A percentile compares a stretch with the other conserved stretches of the same genome.
These are phyloP conservation scores for Rhodotorula sp. DNA, from an alignment of 1,284 basidiomycete genomes.

Conservation along the genomic window DNA sequence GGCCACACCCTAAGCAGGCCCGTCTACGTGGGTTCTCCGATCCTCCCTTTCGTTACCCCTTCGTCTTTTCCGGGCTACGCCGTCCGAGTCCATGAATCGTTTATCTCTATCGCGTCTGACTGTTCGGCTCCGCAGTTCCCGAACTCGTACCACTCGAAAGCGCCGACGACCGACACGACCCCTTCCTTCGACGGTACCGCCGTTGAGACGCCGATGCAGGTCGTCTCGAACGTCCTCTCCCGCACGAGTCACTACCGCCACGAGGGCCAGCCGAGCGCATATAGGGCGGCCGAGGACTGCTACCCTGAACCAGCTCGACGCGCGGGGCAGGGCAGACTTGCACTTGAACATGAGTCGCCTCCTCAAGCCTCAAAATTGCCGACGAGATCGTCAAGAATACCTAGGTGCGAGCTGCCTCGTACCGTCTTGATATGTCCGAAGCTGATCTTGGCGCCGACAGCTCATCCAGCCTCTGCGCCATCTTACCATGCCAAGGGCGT, in stretches of 20 bases:
- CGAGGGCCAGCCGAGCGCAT: conserved; percentile 48
- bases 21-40: neutral
- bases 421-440: too few relatives aligned
- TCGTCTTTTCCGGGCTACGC: too few relatives aligned
- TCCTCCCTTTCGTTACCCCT: neutral
- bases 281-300: conserved; percentile 47
- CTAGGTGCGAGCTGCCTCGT: too few relatives aligned
- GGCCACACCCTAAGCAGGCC: conserved; percentile 46
- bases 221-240: conserved; percentile 46
- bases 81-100: too few relatives aligned
- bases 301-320: conserved; percentile 47
- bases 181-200: conserved; percentile 45
- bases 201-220: conserved; percentile 47
- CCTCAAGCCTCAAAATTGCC: conserved; percentile 44
- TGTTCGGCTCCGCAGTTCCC: conserved; percentile 40
- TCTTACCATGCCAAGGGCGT: conserved; percentile 47
- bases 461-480: conserved; percentile 48
- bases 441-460: too few relatives aligned
- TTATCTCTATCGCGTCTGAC: neutral
- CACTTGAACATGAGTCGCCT: conserved; percentile 49
- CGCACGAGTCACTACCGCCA: conserved; percentile 47
- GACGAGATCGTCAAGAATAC: conserved; percentile 48
- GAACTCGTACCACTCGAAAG: conserved; percentile 45
- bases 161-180: conserved; percentile 41
- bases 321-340: conserved; percentile 45